A percentile compares a stretch with the other conserved stretches of the same genome.
phyloP scores from a whole-genome alignment of 2,329 filamentous ascomycete genomes.

The Microdochium paspali region DNA sequence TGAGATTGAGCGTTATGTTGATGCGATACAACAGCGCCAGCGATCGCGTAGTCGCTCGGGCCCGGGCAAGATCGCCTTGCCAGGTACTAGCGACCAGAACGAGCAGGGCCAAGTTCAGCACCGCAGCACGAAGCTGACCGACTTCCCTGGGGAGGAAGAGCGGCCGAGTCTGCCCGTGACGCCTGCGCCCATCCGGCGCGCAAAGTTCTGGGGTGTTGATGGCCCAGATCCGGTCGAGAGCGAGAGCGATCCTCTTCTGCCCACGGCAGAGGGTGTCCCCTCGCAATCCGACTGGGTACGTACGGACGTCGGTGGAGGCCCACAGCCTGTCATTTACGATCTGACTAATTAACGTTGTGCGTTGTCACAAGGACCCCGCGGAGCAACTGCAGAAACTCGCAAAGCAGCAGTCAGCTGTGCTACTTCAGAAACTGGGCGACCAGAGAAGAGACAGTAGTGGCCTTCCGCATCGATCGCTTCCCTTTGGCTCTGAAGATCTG shows the following conservation, averaged over 20 bases:
- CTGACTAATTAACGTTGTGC: constrained; percentile 49
- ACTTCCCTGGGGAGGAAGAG: constrained; percentile 77
- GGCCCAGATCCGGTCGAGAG: constrained; percentile 34
- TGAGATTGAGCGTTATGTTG: constrained; percentile 81
- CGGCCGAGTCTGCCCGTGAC: constrained; percentile 85
- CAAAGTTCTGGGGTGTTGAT: constrained; percentile 54
- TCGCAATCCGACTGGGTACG: constrained; percentile 91
- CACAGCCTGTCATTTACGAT: constrained; percentile 44
- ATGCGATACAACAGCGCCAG: constrained; percentile 57
- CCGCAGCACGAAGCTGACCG: constrained; percentile 60
- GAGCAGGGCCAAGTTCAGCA: constrained; percentile 20
- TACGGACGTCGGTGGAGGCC: constrained; percentile 42
- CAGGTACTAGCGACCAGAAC: constrained; percentile 15
- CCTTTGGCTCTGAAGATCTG: constrained; percentile 41
- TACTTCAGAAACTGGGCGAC: constrained; percentile 43
- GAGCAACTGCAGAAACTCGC: constrained; percentile 62
- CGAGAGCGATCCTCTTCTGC: constrained; percentile 50
- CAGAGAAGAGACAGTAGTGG: constrained; percentile 24
- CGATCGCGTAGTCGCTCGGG: constrained; percentile 23
- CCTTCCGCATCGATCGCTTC: constrained; percentile 39
- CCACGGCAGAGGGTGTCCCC: constrained; percentile 73
- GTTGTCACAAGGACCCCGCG: constrained; percentile 54
- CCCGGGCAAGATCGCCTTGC: constrained; percentile 14
- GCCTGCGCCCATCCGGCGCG: constrained; percentile 66
- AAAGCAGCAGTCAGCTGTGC: constrained; percentile 52